A percentile compares a stretch with the other conserved stretches of the same genome.
Conservation (phyloP, 805 yeast genomes). For the Suhomyces prunicola region DNA sequence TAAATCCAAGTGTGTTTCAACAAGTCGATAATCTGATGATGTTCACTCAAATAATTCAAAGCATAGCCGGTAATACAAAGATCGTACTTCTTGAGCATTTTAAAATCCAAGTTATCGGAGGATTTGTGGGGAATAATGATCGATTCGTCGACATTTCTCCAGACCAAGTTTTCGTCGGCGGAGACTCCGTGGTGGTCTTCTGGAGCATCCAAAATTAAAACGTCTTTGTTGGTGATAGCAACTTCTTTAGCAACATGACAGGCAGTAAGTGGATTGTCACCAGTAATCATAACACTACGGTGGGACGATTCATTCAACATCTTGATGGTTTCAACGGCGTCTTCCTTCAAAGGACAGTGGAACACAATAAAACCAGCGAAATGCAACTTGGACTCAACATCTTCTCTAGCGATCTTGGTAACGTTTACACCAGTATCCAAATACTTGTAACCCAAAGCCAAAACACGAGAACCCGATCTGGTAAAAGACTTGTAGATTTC, state of each 20-base stretch:
- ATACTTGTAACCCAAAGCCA: slow-evolving; percentile 87
- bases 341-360: slow-evolving; percentile 94
- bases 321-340: slow-evolving; percentile 83
- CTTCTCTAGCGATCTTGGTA: slow-evolving; percentile 65
- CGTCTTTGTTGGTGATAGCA: slow-evolving; percentile 77
- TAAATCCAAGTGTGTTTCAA: slow-evolving; percentile 93
- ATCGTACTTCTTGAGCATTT: slow-evolving; percentile 65
- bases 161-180: slow-evolving; percentile 58
- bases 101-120: slow-evolving; percentile 50
- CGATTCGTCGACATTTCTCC: slow-evolving; percentile 84
- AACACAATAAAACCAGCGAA: slow-evolving; percentile 95
- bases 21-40: slow-evolving; percentile 65
- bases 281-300: slow-evolving; percentile 96
- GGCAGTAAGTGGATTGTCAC: slow-evolving; percentile 98
- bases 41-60: slow-evolving; percentile 59
- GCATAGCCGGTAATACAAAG: slow-evolving; percentile 94
- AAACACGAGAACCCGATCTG: slow-evolving; percentile 92
- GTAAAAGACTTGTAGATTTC: slow-evolving; percentile 85
- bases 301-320: slow-evolving; percentile 95
- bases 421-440: slow-evolving; percentile 51
- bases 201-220: slow-evolving; percentile 81
- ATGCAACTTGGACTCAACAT: slow-evolving; percentile 66
- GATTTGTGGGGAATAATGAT: slow-evolving; percentile 65
- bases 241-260: slow-evolving; percentile 97
- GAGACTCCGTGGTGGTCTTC: slow-evolving; percentile 57